Base-by-base conservation (phyloP, 768 basidiomycete species). In the Leccinum disarticulatum region DNA sequence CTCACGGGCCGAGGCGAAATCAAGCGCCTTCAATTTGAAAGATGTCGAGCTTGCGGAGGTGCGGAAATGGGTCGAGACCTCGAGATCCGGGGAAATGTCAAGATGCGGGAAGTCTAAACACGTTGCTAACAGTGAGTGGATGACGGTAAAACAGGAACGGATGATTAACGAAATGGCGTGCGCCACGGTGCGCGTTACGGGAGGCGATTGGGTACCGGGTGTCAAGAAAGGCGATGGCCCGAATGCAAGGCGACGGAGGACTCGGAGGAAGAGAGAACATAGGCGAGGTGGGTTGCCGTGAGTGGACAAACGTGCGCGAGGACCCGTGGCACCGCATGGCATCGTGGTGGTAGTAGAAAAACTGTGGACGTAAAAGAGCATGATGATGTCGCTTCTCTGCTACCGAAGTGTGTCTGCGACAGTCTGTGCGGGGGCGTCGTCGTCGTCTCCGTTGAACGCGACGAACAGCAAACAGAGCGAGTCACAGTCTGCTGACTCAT, bases 251-350 rank as follows among this genome's bases (percentile, higher is more conserved):
- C 53, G 49, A 65, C 60, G 51, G 28, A 58, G 22, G 22, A 22
- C 22, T 22, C 22, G 22, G 43, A 31, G 33, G 53, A 56, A 48
- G 64, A 55, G 30, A 51, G 31, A 51, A 22, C 17, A 35, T 55
- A 13, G 25, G 53, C 43, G 43, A 17, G 41, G 33, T 27, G 57
- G 46, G 54, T 19, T 48, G 31, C 35, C 36, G 51, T 51, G 59
- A 68, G 61, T 65, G 62, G 62, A 68, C 72, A 68, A 75, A 73
- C 72, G 72, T 73, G 72, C 73, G 73, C 70, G 15, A 56, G 62
- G 73, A 73, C 72, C 73, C 72, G 49, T 70, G 73, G 53, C 73
- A 73, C 73, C 72, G 70, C 62, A 22, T 58, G 56, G 57, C 60
- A 61, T 64, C 60, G 64, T 61, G 69, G 54, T 22, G 4, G 15